Percentiles rank a stretch among this genome's conserved stretches.
phyloP scores from a whole-genome alignment of 768 basidiomycete genomes.

The Sporobolomyces roseus region DNA sequence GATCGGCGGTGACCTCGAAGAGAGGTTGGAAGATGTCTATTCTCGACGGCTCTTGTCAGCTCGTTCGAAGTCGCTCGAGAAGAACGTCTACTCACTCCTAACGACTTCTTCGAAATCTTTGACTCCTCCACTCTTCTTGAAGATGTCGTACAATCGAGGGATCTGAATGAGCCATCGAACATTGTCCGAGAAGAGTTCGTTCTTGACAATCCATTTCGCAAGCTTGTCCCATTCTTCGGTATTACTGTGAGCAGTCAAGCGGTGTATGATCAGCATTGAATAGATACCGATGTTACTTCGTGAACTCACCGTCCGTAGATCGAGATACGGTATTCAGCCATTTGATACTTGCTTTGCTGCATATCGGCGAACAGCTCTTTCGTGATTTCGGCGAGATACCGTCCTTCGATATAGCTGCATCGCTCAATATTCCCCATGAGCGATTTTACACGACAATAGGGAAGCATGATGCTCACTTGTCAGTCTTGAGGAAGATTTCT shows the following conservation, averaged over 20 bases:
- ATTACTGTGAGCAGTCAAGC: constrained; percentile 6
- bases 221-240: constrained; percentile 92
- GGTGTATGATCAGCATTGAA: no score
- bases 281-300: no score
- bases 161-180: constrained; percentile 97
- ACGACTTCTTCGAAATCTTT: constrained; percentile 87
- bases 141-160: constrained; percentile 89
- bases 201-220: constrained; percentile 90
- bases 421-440: neutral
- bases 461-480: constrained; percentile 56
- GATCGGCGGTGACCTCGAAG: constrained; percentile 94
- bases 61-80: neutral
- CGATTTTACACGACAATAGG: neutral
- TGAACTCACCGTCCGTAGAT: constrained; percentile 79
- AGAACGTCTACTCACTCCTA: constrained; percentile 59
- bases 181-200: constrained; percentile 92
- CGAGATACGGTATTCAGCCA: constrained; percentile 90
- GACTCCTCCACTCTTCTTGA: constrained; percentile 80
- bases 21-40: constrained; percentile 86
- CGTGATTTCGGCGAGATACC: constrained; percentile 91
- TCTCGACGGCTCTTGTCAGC: neutral
- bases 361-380: constrained; percentile 96
- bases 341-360: constrained; percentile 98
- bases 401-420: constrained; percentile 65
- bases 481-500: constrained; percentile 97